These are phyloP conservation scores for Rutstroemia sp. DNA, from an alignment of 2,329 filamentous ascomycete genomes.

Conservation along the genomic window DNA sequence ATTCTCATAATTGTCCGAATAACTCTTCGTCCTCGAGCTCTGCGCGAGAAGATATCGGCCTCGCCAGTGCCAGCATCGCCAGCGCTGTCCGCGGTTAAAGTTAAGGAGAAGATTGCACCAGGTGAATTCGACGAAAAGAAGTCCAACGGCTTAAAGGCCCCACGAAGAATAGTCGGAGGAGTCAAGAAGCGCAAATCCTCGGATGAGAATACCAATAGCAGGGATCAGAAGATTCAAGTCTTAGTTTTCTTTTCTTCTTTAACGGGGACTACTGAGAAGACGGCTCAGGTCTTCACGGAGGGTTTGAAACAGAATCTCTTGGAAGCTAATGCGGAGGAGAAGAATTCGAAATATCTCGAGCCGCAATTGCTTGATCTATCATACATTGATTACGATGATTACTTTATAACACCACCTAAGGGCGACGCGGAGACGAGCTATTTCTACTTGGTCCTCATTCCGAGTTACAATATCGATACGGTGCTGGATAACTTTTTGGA, in stretches of 20 bases:
- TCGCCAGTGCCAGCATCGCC: slow-evolving; percentile 24
- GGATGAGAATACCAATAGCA: slow-evolving; percentile 25
- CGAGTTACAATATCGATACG: slow-evolving; percentile 92
- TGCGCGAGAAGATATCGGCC: slow-evolving; percentile 26
- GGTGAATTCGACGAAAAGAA: slow-evolving; percentile 16
- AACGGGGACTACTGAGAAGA: slow-evolving; percentile 73
- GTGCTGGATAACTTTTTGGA: slow-evolving; percentile 82
- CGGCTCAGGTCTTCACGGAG: slow-evolving; percentile 56
- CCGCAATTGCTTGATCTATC: slow-evolving; percentile 71
- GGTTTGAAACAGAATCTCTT: slow-evolving; percentile 36
- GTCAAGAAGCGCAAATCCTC: slow-evolving; percentile 23
- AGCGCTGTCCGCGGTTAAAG: slow-evolving; percentile 4
- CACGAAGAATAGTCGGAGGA: slow-evolving; percentile 31
- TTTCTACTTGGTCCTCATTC: slow-evolving; percentile 79
- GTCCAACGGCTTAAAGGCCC: slow-evolving; percentile 27
- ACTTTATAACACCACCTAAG: slow-evolving; percentile 73
- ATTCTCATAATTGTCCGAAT: slow-evolving; percentile 31
- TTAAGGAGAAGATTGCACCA: slow-evolving; percentile 19
- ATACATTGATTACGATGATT: slow-evolving; percentile 87
- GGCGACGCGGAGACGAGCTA: slow-evolving; percentile 44
- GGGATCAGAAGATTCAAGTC: slow-evolving; percentile 51
- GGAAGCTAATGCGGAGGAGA: slow-evolving; percentile 9
- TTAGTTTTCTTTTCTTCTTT: slow-evolving; percentile 87
- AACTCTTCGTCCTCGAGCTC: slow-evolving; percentile 27
- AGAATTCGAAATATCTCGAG: slow-evolving; percentile 37